Evolutionary conservation across 2,329 filamentous ascomycete genomes (phyloP), one percentile per base, ranked within the genome.

Genomic region (Chaetothyriales sp.): DNA sequence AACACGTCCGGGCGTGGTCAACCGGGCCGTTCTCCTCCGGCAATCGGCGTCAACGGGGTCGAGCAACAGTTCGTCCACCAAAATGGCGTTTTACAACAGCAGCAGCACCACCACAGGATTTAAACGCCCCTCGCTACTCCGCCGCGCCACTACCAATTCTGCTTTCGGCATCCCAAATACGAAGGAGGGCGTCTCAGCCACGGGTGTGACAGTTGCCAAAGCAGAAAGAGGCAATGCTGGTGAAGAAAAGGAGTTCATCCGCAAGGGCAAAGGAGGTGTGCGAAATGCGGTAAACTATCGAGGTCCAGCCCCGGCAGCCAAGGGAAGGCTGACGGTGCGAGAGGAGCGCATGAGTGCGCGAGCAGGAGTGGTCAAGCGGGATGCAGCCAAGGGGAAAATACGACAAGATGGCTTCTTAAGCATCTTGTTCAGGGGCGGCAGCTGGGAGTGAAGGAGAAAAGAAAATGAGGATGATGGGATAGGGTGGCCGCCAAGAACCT

Each of bases 11-110:
- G 65, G 66, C 19, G 67, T 75, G 10, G 65, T 72, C 51, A 66
- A 75, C 61, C 60, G 69, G 50, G 57, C 71, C 32, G 65, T 66
- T 47, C 63, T 72, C n/a, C 64, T 70, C 20, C 67, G 68, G 28
- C 67, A 70, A 52, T 66, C 68, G 25, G 71, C 69, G 3, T 70
- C 69, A 18, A 69, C 69, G 51, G 67, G 66, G 9, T 67, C 69
- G 5, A 59, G 60, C 2, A 58, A 60, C 20, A 54, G 57, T 2
- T 54, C 51, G 7, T 9, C 44, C 18, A 51, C 49, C 5, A 59
- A 57, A 39, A 55, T 61, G 55, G 59, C 59, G 1, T 61, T 61
- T 47, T 51, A 43, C 22, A 42, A 53, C 5, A 51, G 22, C 44
- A 54, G 51, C 12, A 50, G 53, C 18, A 44, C 51, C 3, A 51